Evolutionary conservation across 2,329 filamentous ascomycete genomes (phyloP).

Genomic region (Esteya vermicola): DNA sequence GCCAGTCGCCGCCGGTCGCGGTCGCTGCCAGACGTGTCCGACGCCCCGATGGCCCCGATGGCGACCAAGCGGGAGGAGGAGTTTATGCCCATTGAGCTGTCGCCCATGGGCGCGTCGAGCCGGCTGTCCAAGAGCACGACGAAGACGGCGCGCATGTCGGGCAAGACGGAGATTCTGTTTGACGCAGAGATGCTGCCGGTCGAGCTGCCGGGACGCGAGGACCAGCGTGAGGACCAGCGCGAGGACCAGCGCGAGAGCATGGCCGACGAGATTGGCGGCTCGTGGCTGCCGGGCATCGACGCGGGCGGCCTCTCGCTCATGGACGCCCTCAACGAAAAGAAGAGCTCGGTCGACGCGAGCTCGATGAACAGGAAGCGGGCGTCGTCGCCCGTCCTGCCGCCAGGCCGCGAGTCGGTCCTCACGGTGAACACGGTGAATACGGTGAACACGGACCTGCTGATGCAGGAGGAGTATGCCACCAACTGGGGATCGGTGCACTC

Average conservation of each 20-base stretch:
- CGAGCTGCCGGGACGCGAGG: no score
- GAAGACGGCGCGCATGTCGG: slow-evolving; percentile 21
- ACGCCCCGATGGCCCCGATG: no score
- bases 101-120: slow-evolving; percentile 9
- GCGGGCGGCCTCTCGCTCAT: not conserved
- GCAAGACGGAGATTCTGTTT: slow-evolving; percentile 25
- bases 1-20: slow-evolving; percentile 18
- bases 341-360: slow-evolving; percentile 8
- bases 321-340: slow-evolving; percentile 7
- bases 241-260: slow-evolving; percentile 10
- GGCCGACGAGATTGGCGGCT: slow-evolving; percentile 20
- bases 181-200: slow-evolving; percentile 19
- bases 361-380: slow-evolving; percentile 21
- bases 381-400: slow-evolving; percentile 36
- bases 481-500: slow-evolving; percentile 38
- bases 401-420: slow-evolving; percentile 18
- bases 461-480: slow-evolving; percentile 25
- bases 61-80: no score
- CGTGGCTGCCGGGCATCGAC: slow-evolving; percentile 21
- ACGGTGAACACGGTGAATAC: no score
- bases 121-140: slow-evolving; percentile 18
- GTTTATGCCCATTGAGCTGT: slow-evolving; percentile 13
- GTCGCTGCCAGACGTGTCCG: slow-evolving; percentile 29
- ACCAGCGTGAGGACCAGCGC: not conserved
- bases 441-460: slow-evolving; percentile 20